These are phyloP conservation scores for Syncephalastrum sp. DNA, from an alignment of 371 early-diverging fungal species.

Conservation along the genomic window DNA sequence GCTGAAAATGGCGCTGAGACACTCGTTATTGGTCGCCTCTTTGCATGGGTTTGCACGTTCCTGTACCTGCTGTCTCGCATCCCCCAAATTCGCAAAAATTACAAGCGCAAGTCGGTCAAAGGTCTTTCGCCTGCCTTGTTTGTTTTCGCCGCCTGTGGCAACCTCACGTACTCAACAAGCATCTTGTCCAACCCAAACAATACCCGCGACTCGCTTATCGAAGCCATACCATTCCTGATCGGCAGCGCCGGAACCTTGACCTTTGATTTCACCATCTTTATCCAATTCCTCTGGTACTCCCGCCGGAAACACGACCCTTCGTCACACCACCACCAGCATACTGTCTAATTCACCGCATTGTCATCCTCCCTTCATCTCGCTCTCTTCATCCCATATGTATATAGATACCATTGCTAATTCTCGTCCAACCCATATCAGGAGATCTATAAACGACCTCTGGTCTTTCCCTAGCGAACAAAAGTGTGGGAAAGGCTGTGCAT, in stretches of 20 bases:
- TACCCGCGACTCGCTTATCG: slow-evolving; percentile 19
- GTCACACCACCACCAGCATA: too few relatives aligned
- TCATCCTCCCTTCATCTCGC: too few relatives aligned
- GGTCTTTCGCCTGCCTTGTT: slow-evolving; percentile 67
- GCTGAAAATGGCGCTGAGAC: background rate
- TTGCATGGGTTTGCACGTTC: slow-evolving; percentile 59
- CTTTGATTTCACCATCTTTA: slow-evolving; percentile 58
- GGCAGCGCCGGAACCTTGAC: slow-evolving; percentile 56
- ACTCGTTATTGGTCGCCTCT: slow-evolving; percentile 38
- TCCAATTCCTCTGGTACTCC: slow-evolving; percentile 37
- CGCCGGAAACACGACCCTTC: slow-evolving; percentile 1
- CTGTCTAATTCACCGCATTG: too few relatives aligned
- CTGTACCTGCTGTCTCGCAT: slow-evolving; percentile 63
- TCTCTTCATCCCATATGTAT: too few relatives aligned
- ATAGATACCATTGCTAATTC: too few relatives aligned
- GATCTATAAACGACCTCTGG: too few relatives aligned
- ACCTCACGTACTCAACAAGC: slow-evolving; percentile 56
- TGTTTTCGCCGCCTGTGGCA: slow-evolving; percentile 60
- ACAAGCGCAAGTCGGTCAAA: slow-evolving; percentile 49
- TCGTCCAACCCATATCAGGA: too few relatives aligned
- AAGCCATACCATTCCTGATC: slow-evolving; percentile 54
- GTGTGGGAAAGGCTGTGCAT: too few relatives aligned
- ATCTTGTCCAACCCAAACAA: slow-evolving; percentile 47
- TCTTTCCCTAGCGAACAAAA: too few relatives aligned
- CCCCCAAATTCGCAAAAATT: slow-evolving; percentile 62